Evolutionary conservation across 495 filamentous ascomycete genomes (phyloP), one percentile per base, ranked within the genome.

Genomic region (Tuber aestivum): DNA sequence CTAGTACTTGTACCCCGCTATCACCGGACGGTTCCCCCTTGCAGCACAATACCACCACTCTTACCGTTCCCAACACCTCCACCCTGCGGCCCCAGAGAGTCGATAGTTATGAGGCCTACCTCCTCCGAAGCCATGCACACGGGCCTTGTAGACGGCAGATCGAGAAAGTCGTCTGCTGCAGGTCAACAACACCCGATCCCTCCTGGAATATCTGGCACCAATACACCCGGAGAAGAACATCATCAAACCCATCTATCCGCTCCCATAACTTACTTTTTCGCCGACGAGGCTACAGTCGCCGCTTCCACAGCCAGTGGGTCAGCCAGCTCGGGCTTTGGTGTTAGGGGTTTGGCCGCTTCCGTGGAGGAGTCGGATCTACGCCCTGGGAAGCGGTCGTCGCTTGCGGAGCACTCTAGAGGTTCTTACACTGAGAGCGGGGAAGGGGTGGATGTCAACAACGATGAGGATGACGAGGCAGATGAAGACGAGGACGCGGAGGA

Each of bases 231-330:
- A 45, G 56, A 72, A 37, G 78, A 75, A 37, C 80, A 82, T 41
- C 80, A 75, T 48, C 37, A 78, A 38, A 73, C 70, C n/a, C 73
- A 75, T 41, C 41, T 70, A 76, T 79, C 77, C 74, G 83, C 86
- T 50, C 86, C 87, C 37, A 89, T 90, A 87, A 88, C 87, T 40
- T 89, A 87, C 74, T 86, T 88, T 75, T 81, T 90, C 61, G 86
- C 86, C 74, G 87, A 89, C 75, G 89, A 90, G 78, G 85, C 87
- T 41, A 82, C 85, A 38, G 82, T 89, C 70, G 85, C 86, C 75
- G 84, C 86, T n/a, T 84, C 85, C 37, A 77, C 83, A 77, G 75
- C 84, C 76, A 41, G 80, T 84, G 74, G 74, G 14, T 82, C 74
- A 56, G 50, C 72, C 72, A 83, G 35, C 48, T 72, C 72, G 23